These are phyloP conservation scores for Cyclaneusma minus DNA, from an alignment of 2,329 filamentous ascomycete genomes.

Conservation along the genomic window DNA sequence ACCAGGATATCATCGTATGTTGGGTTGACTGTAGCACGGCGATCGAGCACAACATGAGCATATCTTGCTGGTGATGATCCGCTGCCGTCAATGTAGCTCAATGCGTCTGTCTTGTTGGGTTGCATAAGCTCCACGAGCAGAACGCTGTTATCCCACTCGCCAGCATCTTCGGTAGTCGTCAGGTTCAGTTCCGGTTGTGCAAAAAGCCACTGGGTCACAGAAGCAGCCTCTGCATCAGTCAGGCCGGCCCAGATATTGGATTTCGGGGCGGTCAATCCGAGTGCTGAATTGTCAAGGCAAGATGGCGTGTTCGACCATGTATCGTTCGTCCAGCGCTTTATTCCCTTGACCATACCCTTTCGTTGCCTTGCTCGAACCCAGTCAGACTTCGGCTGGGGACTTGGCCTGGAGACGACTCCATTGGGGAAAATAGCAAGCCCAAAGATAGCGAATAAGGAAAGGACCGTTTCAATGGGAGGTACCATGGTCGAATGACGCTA, in stretches of 20 bases:
- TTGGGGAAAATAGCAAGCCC: too few relatives aligned
- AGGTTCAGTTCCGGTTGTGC: slow-evolving; percentile 24
- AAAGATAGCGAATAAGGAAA: too few relatives aligned
- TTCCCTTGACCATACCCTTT: too few relatives aligned
- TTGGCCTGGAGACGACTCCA: too few relatives aligned
- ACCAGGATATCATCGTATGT: slow-evolving; percentile 26
- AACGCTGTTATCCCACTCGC: slow-evolving; percentile 21
- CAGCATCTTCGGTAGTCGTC: slow-evolving; percentile 19
- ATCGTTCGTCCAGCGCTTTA: too few relatives aligned
- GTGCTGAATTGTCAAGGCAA: too few relatives aligned
- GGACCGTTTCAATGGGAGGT: too few relatives aligned
- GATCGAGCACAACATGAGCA: slow-evolving; percentile 21
- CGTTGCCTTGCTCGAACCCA: too few relatives aligned
- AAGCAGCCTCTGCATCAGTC: slow-evolving; percentile 21
- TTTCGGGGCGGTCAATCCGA: slow-evolving; percentile 25
- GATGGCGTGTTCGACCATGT: slow-evolving; percentile 1
- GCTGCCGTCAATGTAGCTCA: slow-evolving; percentile 26
- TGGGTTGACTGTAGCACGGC: slow-evolving; percentile 15
- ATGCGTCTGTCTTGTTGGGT: slow-evolving; percentile 33
- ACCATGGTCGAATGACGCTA: too few relatives aligned
- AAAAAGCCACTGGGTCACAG: slow-evolving; percentile 24
- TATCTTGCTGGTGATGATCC: slow-evolving; percentile 23
- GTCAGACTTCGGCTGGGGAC: too few relatives aligned
- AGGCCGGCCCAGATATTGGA: slow-evolving; percentile 25
- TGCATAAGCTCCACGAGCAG: slow-evolving; percentile 22